Base-by-base conservation (phyloP, 371 early-diverging fungal species). In the Mortierella sp. region DNA sequence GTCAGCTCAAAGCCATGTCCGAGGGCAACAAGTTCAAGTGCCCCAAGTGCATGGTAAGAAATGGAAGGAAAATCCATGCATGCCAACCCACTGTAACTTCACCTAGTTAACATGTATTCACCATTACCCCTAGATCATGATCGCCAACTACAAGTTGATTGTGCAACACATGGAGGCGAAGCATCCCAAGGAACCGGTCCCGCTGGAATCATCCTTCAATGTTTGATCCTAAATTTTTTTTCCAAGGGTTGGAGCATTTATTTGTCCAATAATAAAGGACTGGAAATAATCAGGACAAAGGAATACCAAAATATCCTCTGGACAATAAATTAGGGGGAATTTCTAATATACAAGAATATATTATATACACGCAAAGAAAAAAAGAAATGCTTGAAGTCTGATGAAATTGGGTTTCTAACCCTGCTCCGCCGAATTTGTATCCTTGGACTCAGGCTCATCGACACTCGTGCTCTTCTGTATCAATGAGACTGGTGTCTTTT, bases 1-100 rank as follows among this genome's bases (percentile, higher is more conserved):
- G 75, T 47, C 80, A 80, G 47, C 63, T 80, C 22, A 80, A 80
- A 62, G 80, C 80, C 26, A 80, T 80, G 80, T 68, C 43, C 18
- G 75, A 75, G n/a, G 80, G 80, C 43, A 80, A 80, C 72, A 75
- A 80, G 66, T 80, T 75, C 80, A 80, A 80, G 69, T 80, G 80
- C 54, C 80, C 80, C 45, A 75, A 75, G 51, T 80, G 80, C 75
- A 68, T 80, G 75, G 79, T 78, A 78, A 68, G 45, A 6, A 28
- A 55, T 47, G 20, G 20, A 47, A 47, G 39, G 5, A 20, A 18
- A 47, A 5, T 47, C 14, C 20, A 54, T 22, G 37, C 60, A 30
- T 35, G 37, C 32, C 8, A 6, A 35, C 5, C 35, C 9, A 9
- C 24, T 30, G 20, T 12, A 57, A 26, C n/a, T 37, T 18, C 16